Conservation (phyloP, 495 filamentous ascomycete genomes). For the Neurospora tetrasperma region DNA sequence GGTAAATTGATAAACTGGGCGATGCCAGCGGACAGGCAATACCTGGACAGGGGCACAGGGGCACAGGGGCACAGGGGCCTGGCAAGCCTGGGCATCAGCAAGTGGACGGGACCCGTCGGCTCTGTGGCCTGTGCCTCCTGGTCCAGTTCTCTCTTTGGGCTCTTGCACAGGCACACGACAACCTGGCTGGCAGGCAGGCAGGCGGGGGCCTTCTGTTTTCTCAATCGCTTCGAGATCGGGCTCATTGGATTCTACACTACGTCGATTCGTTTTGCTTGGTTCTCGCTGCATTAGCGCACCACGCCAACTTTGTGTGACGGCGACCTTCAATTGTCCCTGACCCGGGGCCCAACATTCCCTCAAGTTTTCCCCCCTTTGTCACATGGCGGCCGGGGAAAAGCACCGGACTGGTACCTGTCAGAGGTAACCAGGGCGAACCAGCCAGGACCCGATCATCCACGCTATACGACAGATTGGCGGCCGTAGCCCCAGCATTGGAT, state of each 20-base stretch:
- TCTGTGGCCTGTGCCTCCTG: background rate
- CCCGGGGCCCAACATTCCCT: background rate
- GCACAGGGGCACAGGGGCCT: background rate
- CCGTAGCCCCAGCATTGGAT: background rate
- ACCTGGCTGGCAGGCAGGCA: background rate
- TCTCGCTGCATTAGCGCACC: background rate
- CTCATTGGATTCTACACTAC: background rate
- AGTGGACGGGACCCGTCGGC: background rate
- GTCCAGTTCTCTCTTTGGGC: background rate
- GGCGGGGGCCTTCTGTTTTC: no score
- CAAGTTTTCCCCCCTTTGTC: background rate
- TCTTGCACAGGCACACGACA: background rate
- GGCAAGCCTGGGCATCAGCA: no score
- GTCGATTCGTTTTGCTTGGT: background rate
- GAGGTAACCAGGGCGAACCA: background rate
- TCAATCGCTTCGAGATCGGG: background rate
- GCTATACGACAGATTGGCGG: background rate
- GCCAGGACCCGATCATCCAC: background rate
- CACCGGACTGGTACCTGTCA: no score
- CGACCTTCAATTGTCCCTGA: background rate
- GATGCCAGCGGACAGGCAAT: background rate
- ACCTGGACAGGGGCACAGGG: background rate
- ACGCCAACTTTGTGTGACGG: background rate
- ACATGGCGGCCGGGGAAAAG: background rate
- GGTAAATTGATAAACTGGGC: background rate